Base-by-base conservation (phyloP, 2,329 filamentous ascomycete species). In the Penicillium capsulatum region DNA sequence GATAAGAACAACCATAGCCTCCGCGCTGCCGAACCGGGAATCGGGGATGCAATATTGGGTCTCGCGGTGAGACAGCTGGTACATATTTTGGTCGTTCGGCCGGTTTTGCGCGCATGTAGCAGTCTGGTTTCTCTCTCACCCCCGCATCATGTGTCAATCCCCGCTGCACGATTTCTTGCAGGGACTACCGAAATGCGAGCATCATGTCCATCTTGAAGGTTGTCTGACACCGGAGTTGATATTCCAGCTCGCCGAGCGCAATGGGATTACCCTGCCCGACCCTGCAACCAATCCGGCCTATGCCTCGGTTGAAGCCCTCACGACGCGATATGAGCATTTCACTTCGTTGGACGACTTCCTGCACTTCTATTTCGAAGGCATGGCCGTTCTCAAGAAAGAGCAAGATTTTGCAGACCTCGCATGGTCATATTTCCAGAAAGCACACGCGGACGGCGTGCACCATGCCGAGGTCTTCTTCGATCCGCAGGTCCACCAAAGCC, bases 381-480 rank as follows among this genome's bases (percentile, higher is more conserved):
- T 88, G 75, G 77, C 75, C 29, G 83, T 83, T 2, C 75, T 90
- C 15, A 67, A 81, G 42, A 73, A 75, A 4, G 68, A 73, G 13
- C 64, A 69, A n/a, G 86, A 90, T 64, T 90, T 86, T 54, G 81
- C 85, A 59, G 76, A 76, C 37, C 72, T 91, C 8, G 83, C 83
- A 4, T 84, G 79, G 70, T 75, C 77, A 46, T 90, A 90, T 66
- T 84, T 89, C 60, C 57, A 70, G 20, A 77, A 74, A 42, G 84
- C 83, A 2, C 72, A 78, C 20, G 65, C 66, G 2, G 79, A 87
- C 46, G 78, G 79, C 26, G 80, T 89, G 2, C 72, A 77, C 34
- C 84, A 90, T 57, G 82, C 82, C 10, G 85, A 90, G 62, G 74
- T 88, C 48, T 90, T 88, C 68, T 89, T 90, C 66, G 86, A 90